These are phyloP conservation scores for Penicillium dipodomyicola DNA, from an alignment of 495 filamentous ascomycete species.

Conservation along the genomic window DNA sequence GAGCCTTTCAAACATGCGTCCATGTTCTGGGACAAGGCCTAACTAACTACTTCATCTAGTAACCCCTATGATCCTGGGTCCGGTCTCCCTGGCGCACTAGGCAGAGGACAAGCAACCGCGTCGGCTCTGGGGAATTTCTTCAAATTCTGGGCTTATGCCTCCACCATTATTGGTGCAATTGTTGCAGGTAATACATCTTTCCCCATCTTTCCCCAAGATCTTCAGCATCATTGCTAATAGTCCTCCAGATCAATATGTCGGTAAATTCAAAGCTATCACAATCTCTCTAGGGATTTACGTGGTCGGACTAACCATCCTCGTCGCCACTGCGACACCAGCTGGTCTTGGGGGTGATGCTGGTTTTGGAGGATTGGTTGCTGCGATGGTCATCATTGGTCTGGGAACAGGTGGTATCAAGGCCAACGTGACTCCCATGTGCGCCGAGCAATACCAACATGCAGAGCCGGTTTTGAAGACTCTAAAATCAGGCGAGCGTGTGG, in stretches of 20 bases:
- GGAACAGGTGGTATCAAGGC: conserved; percentile 53
- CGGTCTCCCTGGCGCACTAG: conserved; percentile 16
- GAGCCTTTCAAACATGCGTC: not conserved
- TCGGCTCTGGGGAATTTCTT: conserved; percentile 20
- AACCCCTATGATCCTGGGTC: conserved; percentile 18
- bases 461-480: conserved; percentile 36
- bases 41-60: not conserved
- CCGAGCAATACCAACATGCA: conserved; percentile 42
- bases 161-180: conserved; percentile 37
- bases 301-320: conserved; percentile 58
- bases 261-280: conserved; percentile 54
- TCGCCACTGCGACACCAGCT: conserved; percentile 54
- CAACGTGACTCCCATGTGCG: conserved; percentile 55
- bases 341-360: conserved; percentile 7
- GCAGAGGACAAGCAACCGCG: conserved; percentile 16
- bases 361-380: conserved; percentile 11
- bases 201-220: not conserved
- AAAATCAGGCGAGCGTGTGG: conserved; percentile 54
- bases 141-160: conserved; percentile 33
- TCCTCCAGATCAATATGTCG: conserved; percentile 29
- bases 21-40: not conserved
- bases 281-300: conserved; percentile 52
- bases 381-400: conserved; percentile 32
- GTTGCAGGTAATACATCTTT: conserved; percentile 21
- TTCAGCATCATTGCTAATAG: not conserved